Conservation (phyloP, 352 stramenopile genomes). For the Globisporangium paroecandrum region DNA sequence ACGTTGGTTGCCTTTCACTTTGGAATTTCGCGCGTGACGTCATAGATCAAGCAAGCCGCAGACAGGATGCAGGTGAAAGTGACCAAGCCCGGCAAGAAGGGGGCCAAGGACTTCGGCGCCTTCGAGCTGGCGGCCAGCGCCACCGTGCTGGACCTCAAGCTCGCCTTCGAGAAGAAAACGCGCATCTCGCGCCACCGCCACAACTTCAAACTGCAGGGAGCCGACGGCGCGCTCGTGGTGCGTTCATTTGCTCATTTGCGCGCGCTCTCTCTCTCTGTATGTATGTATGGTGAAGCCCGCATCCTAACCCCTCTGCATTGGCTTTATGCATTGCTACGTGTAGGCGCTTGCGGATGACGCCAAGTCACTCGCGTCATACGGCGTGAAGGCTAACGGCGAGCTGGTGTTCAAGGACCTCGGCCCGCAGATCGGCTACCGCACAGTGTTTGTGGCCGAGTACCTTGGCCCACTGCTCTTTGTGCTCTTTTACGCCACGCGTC, state of each 20-base stretch:
- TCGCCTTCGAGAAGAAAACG: constrained; percentile 45
- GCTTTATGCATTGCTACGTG: not conserved
- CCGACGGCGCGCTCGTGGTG: constrained; percentile 28
- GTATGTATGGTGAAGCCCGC: not conserved
- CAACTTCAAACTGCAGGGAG: constrained; percentile 50
- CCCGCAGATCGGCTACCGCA: constrained; percentile 86
- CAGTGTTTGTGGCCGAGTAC: constrained; percentile 87
- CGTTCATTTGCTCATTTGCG: not conserved
- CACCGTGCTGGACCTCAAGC: constrained; percentile 54
- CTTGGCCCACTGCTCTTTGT: constrained; percentile 83
- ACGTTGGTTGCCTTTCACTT: constrained; percentile 7
- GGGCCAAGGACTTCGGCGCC: constrained; percentile 48
- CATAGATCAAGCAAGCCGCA: not conserved
- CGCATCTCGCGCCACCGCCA: constrained; percentile 57
- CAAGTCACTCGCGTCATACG: constrained; percentile 52
- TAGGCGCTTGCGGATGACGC: constrained; percentile 50
- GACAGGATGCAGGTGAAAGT: constrained; percentile 65
- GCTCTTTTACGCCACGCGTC: constrained; percentile 65
- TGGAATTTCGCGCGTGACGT: constrained; percentile 12
- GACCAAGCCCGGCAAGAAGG: constrained; percentile 49
- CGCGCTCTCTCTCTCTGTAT: not conserved
- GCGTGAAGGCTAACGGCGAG: constrained; percentile 44
- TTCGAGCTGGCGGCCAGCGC: constrained; percentile 34
- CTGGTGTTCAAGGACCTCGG: constrained; percentile 81
- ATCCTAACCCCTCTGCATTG: not conserved